Evolutionary conservation across 177 flowering plant species (phyloP).

Genomic region (Vitis hybrid): DNA sequence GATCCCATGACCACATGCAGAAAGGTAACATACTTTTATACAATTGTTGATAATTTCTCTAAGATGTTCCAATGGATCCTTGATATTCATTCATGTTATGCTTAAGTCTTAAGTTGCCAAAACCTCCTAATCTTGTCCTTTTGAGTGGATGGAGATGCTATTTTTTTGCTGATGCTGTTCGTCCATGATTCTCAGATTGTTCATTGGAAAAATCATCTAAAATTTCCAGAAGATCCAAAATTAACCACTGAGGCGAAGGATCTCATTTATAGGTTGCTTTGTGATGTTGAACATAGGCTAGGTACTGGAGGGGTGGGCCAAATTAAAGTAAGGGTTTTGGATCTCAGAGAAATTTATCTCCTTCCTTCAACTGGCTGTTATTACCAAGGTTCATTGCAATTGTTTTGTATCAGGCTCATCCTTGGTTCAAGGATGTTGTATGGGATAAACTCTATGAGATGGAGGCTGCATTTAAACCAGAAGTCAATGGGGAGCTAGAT

Average conservation of each 20-base stretch:
- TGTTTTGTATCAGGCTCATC: slow-evolving; percentile 52
- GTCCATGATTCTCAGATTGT: slow-evolving; percentile 50
- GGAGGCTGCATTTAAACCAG: slow-evolving; percentile 75
- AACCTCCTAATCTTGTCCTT: neutral
- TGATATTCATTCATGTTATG: neutral
- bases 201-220: slow-evolving; percentile 67
- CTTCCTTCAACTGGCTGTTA: neutral
- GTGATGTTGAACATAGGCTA: slow-evolving; percentile 71
- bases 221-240: slow-evolving; percentile 62
- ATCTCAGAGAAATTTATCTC: neutral
- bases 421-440: slow-evolving; percentile 58
- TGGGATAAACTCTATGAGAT: slow-evolving; percentile 79
- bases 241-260: slow-evolving; percentile 63
- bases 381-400: slow-evolving; percentile 3
- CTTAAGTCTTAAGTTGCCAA: neutral
- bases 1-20: slow-evolving; percentile 87
- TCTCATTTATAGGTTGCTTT: slow-evolving; percentile 63
- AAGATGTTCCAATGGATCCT: too few relatives aligned
- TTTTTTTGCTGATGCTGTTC: neutral
- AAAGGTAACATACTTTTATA: slow-evolving; percentile 48
- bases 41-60: neutral
- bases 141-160: neutral
- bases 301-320: slow-evolving; percentile 67
- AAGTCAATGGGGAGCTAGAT: slow-evolving; percentile 70
- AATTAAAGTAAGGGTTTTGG: slow-evolving; percentile 47